Evolutionary conservation across 169 alveolate species (phyloP).

Genomic region (Plasmodium inui): DNA sequence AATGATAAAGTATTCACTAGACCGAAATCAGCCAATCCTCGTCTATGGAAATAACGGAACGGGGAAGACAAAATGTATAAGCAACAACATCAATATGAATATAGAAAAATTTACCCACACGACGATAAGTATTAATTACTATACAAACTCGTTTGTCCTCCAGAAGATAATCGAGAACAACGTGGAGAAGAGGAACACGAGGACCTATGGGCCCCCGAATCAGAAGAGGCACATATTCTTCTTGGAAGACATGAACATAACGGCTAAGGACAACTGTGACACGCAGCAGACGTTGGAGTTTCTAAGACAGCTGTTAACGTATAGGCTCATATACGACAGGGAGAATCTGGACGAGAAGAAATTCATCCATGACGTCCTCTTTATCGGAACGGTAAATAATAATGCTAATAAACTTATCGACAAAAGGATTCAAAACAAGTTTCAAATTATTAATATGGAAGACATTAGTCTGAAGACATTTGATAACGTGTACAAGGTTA

Average conservation of each 20-base stretch:
- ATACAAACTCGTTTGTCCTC: constrained; percentile 81
- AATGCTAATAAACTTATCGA: constrained; percentile 94
- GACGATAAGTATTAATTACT: constrained; percentile 55
- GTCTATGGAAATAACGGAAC: constrained; percentile 72
- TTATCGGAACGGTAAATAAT: constrained; percentile 95
- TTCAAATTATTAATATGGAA: constrained; percentile 90
- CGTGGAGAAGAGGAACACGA: constrained; percentile 93
- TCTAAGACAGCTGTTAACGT: constrained; percentile 92
- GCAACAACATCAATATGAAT: constrained; percentile 70
- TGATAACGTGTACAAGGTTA: constrained; percentile 87
- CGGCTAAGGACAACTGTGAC: constrained; percentile 94
- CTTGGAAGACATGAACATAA: constrained; percentile 96
- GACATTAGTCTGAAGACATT: constrained; percentile 91
- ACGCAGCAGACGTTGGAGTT: constrained; percentile 94
- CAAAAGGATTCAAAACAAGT: constrained; percentile 94
- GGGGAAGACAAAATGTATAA: constrained; percentile 70
- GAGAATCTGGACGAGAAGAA: constrained; percentile 93
- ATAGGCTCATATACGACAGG: constrained; percentile 90
- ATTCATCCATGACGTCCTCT: constrained; percentile 93
- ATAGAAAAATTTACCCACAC: constrained; percentile 75
- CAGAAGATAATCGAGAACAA: constrained; percentile 87
- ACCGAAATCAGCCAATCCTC: constrained; percentile 46
- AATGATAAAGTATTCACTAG: constrained; percentile 65
- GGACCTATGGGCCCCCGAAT: constrained; percentile 95
- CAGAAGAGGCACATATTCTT: constrained; percentile 92